Evolutionary conservation across 192 early-diverging fungal species (phyloP), one percentile per base, ranked within the genome.

Genomic region (Umbelopsis isabellina): DNA sequence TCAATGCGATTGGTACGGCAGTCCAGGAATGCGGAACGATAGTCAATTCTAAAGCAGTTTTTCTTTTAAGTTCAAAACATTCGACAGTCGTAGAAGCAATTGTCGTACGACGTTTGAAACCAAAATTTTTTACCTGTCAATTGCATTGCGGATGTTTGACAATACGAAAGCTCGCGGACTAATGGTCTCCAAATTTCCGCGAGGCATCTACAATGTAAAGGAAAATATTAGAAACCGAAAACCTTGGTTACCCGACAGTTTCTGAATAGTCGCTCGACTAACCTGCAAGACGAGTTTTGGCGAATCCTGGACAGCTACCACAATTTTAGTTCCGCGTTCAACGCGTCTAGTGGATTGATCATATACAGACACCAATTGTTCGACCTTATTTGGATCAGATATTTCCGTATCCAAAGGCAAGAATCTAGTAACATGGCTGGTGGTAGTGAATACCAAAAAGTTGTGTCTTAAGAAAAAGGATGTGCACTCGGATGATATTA

Each of bases 151-250:
- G 9, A 94, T 88, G 3, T 86, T 77, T 1, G 91, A 84, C 16
- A 98, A 79, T 0, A 97, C 94, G 70, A 99, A 79, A 7, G 96
- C 92, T 5, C 97, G 91, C 2, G 97, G 97, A 16, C 87, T 82
- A 22, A 99, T 85, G 0, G 96, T 98, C 73, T 99, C 97, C 61
- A 98, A 80, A 68, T 99, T 99, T 8, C 97, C 97, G 30, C 97
- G 91, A 13, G 97, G 97, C 97, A 99, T 99, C 82, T 91, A 79
- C 65, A 84, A 76, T 15, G 84, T n/a, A 74, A 13, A 85, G 71
- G 3, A 47, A 30, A 37, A 1, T 2, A 30, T 45, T 16, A 69
- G 30, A 41, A 10, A 41, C 37, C 37, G 6, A 41, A 41, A 9
- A 10, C 37, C 1, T 41, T 41, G 37, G 2, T 9, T n/a, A n/a